Evolutionary conservation across 1,284 basidiomycete species (phyloP), one percentile per base, ranked within the genome.

Genomic region (Coniferiporia sulphurascens): DNA sequence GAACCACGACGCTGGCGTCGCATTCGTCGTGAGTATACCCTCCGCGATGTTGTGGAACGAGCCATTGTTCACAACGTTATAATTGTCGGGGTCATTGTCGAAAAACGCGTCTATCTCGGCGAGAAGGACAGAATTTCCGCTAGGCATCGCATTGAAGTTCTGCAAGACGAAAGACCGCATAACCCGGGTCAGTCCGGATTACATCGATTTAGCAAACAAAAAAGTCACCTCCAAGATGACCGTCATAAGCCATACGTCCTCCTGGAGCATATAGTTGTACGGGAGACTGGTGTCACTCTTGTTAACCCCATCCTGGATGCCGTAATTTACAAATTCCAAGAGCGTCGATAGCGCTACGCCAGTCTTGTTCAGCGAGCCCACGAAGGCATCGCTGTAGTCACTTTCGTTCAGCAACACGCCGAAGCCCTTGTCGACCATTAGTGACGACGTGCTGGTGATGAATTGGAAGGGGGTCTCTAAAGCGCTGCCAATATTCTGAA

Each of bases 1-100:
- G n/a, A 62, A 62, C 60, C 60, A 62, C 19, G 58, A 36, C 6
- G 60, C 60, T 21, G 60, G 60, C 13, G 56, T 58, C 38, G 60
- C 60, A 45, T 55, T 58, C 27, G 56, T 32, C 15, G 53, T 58
- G 13, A 62, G 48, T 9, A 62, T 48, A 17, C 45, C 41, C 21
- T 55, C 44, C 12, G 51, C 56, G 17, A 62, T 58, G 10, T 44
- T 44, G 35, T 44, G 38, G 48, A 49, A 62, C n/a, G 51, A 45
- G n/a, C 8, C 34, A 21, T 45, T 43, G 32, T 59, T 60, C 15
- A 62, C 53, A 22, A 52, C 10, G 5, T 27, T 45, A 17, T 27
- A 22, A 21, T 55, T 44, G 4, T 32, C 34, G 7, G 61, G 48
- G 48, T 56, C 41, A n/a, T 51, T 56, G 34, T 59, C 48, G 7